phyloP scores from a whole-genome alignment of 345 rosid genomes.

The Leavenworthia alabamica region DNA sequence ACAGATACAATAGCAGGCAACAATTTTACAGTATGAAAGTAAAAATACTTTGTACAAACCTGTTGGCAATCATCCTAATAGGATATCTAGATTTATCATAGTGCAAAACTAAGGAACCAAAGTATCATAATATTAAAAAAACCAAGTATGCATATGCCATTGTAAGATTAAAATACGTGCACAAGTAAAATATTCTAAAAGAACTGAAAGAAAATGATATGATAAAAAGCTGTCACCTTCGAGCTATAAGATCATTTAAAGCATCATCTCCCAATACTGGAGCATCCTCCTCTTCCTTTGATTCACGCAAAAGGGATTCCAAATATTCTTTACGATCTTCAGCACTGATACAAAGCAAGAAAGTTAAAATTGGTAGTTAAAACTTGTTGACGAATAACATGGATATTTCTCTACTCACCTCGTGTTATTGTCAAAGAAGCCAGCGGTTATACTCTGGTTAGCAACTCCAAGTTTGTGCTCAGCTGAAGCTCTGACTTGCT shows the following conservation, averaged over 20 bases:
- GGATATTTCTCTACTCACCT: conserved; percentile 42
- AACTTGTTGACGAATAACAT: neutral
- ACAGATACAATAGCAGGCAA: neutral
- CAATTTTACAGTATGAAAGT: neutral
- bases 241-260: conserved; percentile 76
- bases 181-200: neutral
- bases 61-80: neutral
- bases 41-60: neutral
- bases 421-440: conserved; percentile 90
- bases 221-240: conserved; percentile 46
- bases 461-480: conserved; percentile 98
- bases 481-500: conserved; percentile 94
- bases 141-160: neutral
- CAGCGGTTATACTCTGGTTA: conserved; percentile 96
- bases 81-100: neutral
- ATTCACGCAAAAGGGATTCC: conserved; percentile 80
- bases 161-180: neutral
- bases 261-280: conserved; percentile 86
- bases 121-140: neutral
- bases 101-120: neutral
- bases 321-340: conserved; percentile 92
- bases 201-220: neutral
- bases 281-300: conserved; percentile 87
- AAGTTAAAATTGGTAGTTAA: neutral
- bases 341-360: conserved; percentile 50